Conservation (phyloP, 2,329 filamentous ascomycete genomes). For the Alternaria consortialis region DNA sequence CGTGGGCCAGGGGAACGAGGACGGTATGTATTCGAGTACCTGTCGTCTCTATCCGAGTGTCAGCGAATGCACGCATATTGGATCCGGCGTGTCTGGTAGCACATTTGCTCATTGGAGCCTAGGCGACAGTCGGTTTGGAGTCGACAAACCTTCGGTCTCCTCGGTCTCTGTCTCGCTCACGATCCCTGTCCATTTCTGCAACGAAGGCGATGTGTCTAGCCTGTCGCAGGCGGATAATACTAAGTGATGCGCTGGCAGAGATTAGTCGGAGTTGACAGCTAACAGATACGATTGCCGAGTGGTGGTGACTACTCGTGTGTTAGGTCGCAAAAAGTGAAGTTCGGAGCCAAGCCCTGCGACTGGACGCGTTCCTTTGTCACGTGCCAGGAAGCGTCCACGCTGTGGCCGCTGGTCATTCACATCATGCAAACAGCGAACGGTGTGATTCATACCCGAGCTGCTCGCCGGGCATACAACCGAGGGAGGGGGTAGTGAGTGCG, state of each 20-base stretch:
- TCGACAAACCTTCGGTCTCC: slow-evolving; percentile 56
- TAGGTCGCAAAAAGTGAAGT: slow-evolving; percentile 40
- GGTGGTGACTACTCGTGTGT: slow-evolving; percentile 16
- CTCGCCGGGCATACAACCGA: background rate
- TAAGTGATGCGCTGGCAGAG: slow-evolving; percentile 5
- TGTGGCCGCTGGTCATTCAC: slow-evolving; percentile 1
- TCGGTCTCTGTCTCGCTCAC: slow-evolving; percentile 54
- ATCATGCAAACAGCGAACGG: slow-evolving; percentile 4
- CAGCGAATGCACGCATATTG: slow-evolving; percentile 12
- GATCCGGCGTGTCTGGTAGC: background rate
- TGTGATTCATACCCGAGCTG: background rate
- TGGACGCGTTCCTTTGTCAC: slow-evolving; percentile 22
- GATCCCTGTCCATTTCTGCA: slow-evolving; percentile 49
- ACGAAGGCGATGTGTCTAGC: background rate
- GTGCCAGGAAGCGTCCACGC: slow-evolving; percentile 12
- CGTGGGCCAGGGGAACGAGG: slow-evolving; percentile 47
- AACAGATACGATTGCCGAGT: slow-evolving; percentile 4
- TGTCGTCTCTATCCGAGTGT: slow-evolving; percentile 42
- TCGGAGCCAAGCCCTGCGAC: slow-evolving; percentile 29
- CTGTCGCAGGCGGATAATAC: background rate
- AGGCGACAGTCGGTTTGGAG: slow-evolving; percentile 25
- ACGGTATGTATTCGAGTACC: slow-evolving; percentile 51
- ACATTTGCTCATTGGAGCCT: slow-evolving; percentile 5
- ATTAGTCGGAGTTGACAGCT: slow-evolving; percentile 3
- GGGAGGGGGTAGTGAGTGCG: background rate